These are phyloP conservation scores for Plasmopara muralis DNA, from an alignment of 352 stramenopile species.

Conservation along the genomic window DNA sequence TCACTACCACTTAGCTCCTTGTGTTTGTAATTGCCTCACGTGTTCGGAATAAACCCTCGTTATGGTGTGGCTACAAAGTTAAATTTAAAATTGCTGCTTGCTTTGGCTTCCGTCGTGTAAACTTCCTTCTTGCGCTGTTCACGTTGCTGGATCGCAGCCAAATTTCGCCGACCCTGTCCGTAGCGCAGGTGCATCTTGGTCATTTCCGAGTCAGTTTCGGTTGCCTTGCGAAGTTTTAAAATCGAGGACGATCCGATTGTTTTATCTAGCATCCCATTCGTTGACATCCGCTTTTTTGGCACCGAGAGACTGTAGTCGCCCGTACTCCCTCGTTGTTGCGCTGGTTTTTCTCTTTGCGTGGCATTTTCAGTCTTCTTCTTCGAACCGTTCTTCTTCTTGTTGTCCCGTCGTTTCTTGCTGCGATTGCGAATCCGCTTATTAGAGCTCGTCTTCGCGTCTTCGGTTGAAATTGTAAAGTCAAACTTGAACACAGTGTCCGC, in stretches of 20 bases:
- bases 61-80: conserved; percentile 24
- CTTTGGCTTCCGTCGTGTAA: neutral
- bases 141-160: conserved; percentile 42
- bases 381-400: conserved; percentile 8
- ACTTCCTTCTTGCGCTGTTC: conserved; percentile 28
- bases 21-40: too few species aligned
- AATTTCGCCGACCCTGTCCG: conserved; percentile 48
- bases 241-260: conserved; percentile 25
- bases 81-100: conserved; percentile 25
- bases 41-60: neutral
- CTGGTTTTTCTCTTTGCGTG: conserved; percentile 6
- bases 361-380: conserved; percentile 6
- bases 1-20: too few species aligned
- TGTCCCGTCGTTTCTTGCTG: conserved; percentile 20
- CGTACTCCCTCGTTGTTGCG: conserved; percentile 13
- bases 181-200: conserved; percentile 70
- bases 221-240: conserved; percentile 53
- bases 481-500: conserved; percentile 42
- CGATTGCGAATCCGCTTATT: conserved; percentile 32
- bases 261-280: conserved; percentile 1
- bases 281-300: conserved; percentile 11
- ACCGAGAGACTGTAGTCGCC: conserved; percentile 1
- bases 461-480: conserved; percentile 29
- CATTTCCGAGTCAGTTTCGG: conserved; percentile 56
- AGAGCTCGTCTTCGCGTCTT: conserved; percentile 2